A percentile compares a stretch with the other conserved stretches of the same genome.
These are phyloP conservation scores for Zymoseptoria ardabiliae DNA, from an alignment of 2,329 filamentous ascomycete species.

Conservation along the genomic window DNA sequence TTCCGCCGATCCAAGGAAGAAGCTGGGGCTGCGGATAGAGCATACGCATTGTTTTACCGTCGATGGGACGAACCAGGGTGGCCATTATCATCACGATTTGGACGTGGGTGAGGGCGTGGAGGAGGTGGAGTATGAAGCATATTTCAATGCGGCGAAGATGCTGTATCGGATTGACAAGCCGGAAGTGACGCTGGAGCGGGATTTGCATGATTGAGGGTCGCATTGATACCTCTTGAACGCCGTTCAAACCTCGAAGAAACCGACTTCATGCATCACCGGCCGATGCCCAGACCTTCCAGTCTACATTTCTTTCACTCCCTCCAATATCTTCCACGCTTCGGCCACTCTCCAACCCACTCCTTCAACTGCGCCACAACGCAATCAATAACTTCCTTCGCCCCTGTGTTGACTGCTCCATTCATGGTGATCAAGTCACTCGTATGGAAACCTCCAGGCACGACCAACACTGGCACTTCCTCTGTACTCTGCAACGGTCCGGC, in stretches of 20 bases:
- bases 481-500: slow-evolving; percentile 48
- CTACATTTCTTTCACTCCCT: slow-evolving; percentile 4
- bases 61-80: slow-evolving; percentile 20
- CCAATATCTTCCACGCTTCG: slow-evolving; percentile 14
- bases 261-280: background rate
- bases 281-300: background rate
- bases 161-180: slow-evolving; percentile 27
- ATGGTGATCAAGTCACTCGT: slow-evolving; percentile 46
- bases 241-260: background rate
- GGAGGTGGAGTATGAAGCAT: slow-evolving; percentile 27
- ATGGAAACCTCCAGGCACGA: slow-evolving; percentile 50
- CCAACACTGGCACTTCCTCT: slow-evolving; percentile 41
- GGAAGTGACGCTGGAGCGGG: slow-evolving; percentile 19
- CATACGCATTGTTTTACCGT: slow-evolving; percentile 27
- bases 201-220: slow-evolving; percentile 22
- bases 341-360: slow-evolving; percentile 47
- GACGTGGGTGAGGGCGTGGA: slow-evolving; percentile 13
- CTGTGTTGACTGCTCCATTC: slow-evolving; percentile 43
- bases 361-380: slow-evolving; percentile 44
- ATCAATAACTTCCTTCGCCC: slow-evolving; percentile 44
- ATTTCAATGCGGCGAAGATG: slow-evolving; percentile 25
- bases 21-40: slow-evolving; percentile 26
- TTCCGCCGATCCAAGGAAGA: slow-evolving; percentile 22
- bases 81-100: slow-evolving; percentile 27
- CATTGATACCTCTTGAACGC: too few species aligned